Evolutionary conservation across 2,329 filamentous ascomycete species (phyloP).

Genomic region (Cryoendolithus antarcticus): DNA sequence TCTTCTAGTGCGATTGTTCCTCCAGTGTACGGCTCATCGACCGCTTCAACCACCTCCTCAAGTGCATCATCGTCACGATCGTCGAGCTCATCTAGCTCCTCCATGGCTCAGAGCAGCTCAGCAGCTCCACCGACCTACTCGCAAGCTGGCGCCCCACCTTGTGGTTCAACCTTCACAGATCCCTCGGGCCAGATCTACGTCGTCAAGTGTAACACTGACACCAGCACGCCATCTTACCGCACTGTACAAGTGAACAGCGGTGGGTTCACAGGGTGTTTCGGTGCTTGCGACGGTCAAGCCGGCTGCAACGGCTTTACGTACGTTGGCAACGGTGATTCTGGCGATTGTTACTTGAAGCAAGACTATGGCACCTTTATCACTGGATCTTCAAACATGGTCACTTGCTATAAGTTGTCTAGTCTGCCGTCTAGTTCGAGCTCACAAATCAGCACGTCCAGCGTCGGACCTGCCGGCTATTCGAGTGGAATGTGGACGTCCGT

Average conservation of each 20-base stretch:
- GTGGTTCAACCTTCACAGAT: neutral
- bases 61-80: neutral
- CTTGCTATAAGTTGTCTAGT: no score
- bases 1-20: no score
- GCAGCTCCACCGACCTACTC: neutral
- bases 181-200: slow-evolving; percentile 1
- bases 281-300: slow-evolving; percentile 2
- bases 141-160: neutral
- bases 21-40: neutral
- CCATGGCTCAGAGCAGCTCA: neutral
- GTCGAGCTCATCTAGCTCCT: neutral
- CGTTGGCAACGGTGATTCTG: slow-evolving; percentile 1
- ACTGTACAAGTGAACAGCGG: slow-evolving; percentile 2
- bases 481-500: no score
- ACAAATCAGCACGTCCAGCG: no score
- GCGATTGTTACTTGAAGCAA: slow-evolving; percentile 9
- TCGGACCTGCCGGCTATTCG: no score
- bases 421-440: no score
- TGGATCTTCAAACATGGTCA: neutral
- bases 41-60: neutral
- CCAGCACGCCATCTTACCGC: neutral
- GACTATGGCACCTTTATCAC: neutral
- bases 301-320: slow-evolving; percentile 7
- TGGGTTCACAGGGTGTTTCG: slow-evolving; percentile 6
- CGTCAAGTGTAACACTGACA: slow-evolving; percentile 1